A percentile compares a stretch with the other conserved stretches of the same genome.
These are phyloP conservation scores for Fomitopsis palustris DNA, from an alignment of 1,284 basidiomycete species.

Conservation along the genomic window DNA sequence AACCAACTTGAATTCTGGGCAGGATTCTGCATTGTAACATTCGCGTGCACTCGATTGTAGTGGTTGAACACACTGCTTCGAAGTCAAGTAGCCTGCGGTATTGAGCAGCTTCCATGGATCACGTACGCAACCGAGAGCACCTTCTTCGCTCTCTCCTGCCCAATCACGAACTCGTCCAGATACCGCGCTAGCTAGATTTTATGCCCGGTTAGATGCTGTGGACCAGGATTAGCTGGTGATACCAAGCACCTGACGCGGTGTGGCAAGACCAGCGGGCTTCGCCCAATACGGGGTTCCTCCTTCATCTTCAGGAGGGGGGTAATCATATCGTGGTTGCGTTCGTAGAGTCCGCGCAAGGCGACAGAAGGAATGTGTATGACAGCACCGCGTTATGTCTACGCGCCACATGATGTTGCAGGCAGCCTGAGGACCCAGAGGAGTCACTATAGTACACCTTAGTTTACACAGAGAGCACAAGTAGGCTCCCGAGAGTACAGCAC, in stretches of 20 bases:
- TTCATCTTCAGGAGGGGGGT: conserved; percentile 28
- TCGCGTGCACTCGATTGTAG: conserved; percentile 77
- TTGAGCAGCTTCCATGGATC: neutral
- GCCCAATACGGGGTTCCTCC: conserved; percentile 14
- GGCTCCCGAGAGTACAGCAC: neutral
- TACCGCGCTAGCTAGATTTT: conserved; percentile 72
- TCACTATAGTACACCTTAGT: conserved; percentile 3
- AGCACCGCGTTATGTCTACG: conserved; percentile 4
- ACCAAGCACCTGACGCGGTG: conserved; percentile 61
- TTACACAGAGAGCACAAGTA: neutral
- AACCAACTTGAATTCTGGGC: neutral
- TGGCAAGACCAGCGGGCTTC: conserved; percentile 49
- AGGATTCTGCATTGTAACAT: conserved; percentile 36
- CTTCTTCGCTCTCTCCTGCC: conserved; percentile 91
- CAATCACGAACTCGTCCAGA: conserved; percentile 88
- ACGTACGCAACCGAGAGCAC: conserved; percentile 67
- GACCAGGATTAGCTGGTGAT: neutral
- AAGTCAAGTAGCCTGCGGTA: conserved; percentile 2
- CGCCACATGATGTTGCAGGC: neutral
- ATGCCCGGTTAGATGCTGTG: neutral
- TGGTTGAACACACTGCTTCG: conserved; percentile 83
- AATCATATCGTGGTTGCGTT: conserved; percentile 44
- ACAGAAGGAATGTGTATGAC: neutral
- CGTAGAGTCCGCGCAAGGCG: conserved; percentile 26
- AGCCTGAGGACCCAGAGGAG: neutral